These are phyloP conservation scores for Thecamonas trahens DNA, from an alignment of 78 protist species.

Conservation along the genomic window DNA sequence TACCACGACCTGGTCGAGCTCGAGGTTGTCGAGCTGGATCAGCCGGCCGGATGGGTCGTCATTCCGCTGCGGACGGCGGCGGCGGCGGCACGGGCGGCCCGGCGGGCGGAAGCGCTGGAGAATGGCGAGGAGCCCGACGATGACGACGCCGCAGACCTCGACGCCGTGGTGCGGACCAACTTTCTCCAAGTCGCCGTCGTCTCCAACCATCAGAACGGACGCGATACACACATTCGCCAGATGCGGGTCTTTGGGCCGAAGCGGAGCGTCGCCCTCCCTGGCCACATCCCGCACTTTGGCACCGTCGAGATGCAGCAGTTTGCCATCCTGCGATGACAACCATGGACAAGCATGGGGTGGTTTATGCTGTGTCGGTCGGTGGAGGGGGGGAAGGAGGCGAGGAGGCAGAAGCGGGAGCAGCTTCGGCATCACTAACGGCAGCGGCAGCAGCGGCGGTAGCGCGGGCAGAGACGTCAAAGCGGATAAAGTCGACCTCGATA, in stretches of 20 bases:
- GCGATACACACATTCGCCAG: slow-evolving; percentile 76
- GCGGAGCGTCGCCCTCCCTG: neutral
- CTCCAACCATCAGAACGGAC: slow-evolving; percentile 65
- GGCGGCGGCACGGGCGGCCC: neutral
- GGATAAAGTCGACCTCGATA: neutral
- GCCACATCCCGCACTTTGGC: neutral
- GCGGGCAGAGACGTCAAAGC: neutral
- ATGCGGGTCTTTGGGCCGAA: slow-evolving; percentile 50
- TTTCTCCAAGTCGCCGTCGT: slow-evolving; percentile 39
- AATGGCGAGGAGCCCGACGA: neutral
- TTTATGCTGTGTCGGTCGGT: neutral
- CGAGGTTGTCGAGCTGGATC: slow-evolving; percentile 6
- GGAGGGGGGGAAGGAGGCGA: neutral
- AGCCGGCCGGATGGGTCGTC: slow-evolving; percentile 55
- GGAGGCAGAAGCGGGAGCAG: neutral
- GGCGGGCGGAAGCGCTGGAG: neutral
- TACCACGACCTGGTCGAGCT: slow-evolving; percentile 55
- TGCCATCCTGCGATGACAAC: neutral
- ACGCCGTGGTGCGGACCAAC: neutral
- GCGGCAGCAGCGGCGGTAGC: neutral
- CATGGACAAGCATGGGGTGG: neutral
- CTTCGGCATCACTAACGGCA: neutral
- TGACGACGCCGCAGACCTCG: too few species aligned
- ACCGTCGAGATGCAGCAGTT: neutral
- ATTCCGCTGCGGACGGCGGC: neutral